phyloP scores from a whole-genome alignment of 257 asterid species.

The Agastache rugosa region DNA sequence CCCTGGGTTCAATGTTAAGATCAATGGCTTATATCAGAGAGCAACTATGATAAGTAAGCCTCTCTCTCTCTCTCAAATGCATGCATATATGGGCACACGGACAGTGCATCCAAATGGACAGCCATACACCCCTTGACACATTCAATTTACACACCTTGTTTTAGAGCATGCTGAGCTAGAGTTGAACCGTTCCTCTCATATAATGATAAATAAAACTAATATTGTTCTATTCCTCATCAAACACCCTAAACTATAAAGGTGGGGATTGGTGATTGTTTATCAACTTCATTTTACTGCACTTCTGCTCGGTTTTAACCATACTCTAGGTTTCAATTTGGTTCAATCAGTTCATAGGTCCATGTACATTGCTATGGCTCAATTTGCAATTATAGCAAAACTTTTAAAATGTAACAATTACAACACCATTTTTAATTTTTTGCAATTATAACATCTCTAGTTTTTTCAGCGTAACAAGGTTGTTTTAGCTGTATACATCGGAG shows the following conservation, averaged over 20 bases:
- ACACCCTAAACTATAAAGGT: not conserved
- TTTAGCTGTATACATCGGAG: not conserved
- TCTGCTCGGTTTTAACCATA: not conserved
- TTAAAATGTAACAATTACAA: not conserved
- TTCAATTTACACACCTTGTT: not conserved
- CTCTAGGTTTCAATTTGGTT: not conserved
- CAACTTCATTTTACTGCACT: not conserved
- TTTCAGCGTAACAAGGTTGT: not conserved
- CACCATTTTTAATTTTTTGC: not conserved
- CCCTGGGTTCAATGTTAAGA: constrained; percentile 76
- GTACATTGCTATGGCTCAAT: not conserved
- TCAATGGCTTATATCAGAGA: constrained; percentile 81
- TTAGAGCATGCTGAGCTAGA: constrained; percentile 8
- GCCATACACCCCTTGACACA: not conserved
- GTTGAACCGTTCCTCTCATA: not conserved
- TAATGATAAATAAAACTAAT: not conserved
- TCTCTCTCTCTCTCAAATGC: not conserved
- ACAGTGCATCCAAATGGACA: not conserved
- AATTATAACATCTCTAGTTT: not conserved
- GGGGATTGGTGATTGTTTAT: not conserved
- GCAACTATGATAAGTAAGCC: constrained; percentile 68
- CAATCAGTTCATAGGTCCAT: not conserved
- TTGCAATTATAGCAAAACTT: not conserved
- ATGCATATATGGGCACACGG: not conserved
- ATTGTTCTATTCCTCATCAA: not conserved